Evolutionary conservation across 2,329 filamentous ascomycete genomes (phyloP).

Genomic region (Aspergillus nomiae): DNA sequence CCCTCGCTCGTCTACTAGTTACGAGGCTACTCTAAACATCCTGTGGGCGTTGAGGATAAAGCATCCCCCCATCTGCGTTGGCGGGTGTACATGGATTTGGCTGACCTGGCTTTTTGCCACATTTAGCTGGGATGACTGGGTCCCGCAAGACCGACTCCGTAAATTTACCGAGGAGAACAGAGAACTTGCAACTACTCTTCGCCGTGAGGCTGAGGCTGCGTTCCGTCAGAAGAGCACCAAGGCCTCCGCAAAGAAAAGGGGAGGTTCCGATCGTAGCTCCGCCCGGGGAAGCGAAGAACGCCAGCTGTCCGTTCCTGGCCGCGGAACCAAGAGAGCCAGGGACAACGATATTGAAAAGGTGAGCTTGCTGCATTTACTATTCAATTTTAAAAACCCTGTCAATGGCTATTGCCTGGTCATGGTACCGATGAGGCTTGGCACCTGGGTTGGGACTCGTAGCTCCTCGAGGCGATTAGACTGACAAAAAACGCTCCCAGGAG

Average conservation of each 20-base stretch:
- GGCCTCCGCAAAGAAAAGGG: slow-evolving; percentile 41
- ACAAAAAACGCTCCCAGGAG: slow-evolving; percentile 64
- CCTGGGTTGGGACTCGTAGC: background rate
- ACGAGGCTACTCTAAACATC: too few species aligned
- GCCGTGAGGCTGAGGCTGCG: slow-evolving; percentile 43
- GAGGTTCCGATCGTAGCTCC: slow-evolving; percentile 45
- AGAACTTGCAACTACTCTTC: slow-evolving; percentile 68
- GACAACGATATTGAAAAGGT: slow-evolving; percentile 54
- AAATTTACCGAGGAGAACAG: slow-evolving; percentile 96
- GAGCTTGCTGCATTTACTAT: slow-evolving; percentile 19
- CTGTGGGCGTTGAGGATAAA: background rate
- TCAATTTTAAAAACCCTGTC: background rate
- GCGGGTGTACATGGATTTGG: slow-evolving; percentile 2
- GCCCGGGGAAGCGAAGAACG: slow-evolving; percentile 49
- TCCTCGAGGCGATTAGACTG: too few species aligned
- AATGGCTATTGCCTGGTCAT: background rate
- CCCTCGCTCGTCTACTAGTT: background rate
- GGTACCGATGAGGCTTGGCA: background rate
- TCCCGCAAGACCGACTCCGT: slow-evolving; percentile 86
- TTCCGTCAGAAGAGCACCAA: slow-evolving; percentile 37
- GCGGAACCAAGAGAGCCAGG: slow-evolving; percentile 46
- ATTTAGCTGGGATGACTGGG: slow-evolving; percentile 94
- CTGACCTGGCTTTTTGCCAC: slow-evolving; percentile 14
- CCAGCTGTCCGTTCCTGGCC: slow-evolving; percentile 45
- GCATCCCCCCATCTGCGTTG: background rate